Percentiles rank a stretch among this genome's conserved stretches.
Evolutionary conservation across 805 yeast genomes (phyloP).

Genomic region (Ogataea ganodermae): DNA sequence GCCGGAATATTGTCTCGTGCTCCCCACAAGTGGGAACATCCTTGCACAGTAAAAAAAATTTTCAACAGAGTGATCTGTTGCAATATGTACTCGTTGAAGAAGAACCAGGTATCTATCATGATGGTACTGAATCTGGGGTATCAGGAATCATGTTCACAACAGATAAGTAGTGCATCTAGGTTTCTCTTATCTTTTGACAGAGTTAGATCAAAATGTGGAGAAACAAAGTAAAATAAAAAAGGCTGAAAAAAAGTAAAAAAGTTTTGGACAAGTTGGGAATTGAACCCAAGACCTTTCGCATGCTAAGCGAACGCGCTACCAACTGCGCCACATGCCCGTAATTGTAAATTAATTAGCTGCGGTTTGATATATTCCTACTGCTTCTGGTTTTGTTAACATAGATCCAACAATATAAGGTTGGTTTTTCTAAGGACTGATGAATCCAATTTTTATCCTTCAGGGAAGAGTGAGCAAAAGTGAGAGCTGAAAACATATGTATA

Average conservation of each 20-base stretch:
- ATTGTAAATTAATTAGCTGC: neutral
- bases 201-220: neutral
- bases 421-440: too few relatives aligned
- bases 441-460: too few relatives aligned
- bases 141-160: neutral
- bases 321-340: slow-evolving; percentile 79
- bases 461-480: too few relatives aligned
- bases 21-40: neutral
- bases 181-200: neutral
- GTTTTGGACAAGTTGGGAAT: slow-evolving; percentile 72
- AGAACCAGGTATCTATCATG: neutral
- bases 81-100: neutral
- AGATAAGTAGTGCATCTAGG: neutral
- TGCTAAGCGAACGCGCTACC: slow-evolving; percentile 84
- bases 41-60: slow-evolving; percentile 4
- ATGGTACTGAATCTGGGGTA: neutral
- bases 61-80: neutral
- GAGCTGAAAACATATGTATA: too few relatives aligned
- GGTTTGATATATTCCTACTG: neutral
- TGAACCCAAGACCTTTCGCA: slow-evolving; percentile 83
- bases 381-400: neutral
- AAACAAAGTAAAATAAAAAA: neutral
- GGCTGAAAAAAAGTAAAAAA: slow-evolving; percentile 26
- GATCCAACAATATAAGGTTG: slow-evolving; percentile 1
- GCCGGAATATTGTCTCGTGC: neutral